phyloP scores from a whole-genome alignment of 164 flowering plant genomes.

The Litsea cubeba region DNA sequence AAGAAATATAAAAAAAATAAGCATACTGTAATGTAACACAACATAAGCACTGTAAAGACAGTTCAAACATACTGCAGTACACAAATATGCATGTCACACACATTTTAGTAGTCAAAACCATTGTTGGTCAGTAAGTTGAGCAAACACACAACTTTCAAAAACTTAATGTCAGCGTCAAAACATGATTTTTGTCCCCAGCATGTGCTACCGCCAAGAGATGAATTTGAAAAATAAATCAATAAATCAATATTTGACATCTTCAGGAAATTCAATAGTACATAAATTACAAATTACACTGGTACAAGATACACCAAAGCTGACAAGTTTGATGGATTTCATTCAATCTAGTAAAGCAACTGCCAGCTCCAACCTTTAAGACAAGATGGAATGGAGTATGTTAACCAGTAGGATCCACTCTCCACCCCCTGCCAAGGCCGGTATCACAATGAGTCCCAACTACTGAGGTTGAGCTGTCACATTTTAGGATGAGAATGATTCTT shows the following conservation, averaged over 20 bases:
- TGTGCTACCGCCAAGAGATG: constrained; percentile 8
- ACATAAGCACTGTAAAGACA: constrained; percentile 12
- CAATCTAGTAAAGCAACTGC: constrained; percentile 30
- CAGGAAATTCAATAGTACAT: constrained; percentile 57
- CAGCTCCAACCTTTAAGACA: constrained; percentile 23
- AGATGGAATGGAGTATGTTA: constrained; percentile 28
- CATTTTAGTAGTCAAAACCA: constrained; percentile 1
- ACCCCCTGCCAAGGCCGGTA: constrained; percentile 24
- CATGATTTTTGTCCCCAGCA: constrained; percentile 1
- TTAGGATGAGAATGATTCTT: constrained; percentile 24
- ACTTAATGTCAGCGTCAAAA: constrained; percentile 6
- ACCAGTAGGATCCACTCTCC: constrained; percentile 28
- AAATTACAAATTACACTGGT: constrained; percentile 46
- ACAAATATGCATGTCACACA: constrained; percentile 5
- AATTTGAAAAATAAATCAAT: constrained; percentile 46
- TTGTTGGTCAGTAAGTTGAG: constrained; percentile 4
- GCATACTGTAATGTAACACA: constrained; percentile 14
- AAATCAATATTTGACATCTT: constrained; percentile 52
- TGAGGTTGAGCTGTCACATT: constrained; percentile 21
- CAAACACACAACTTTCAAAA: constrained; percentile 5
- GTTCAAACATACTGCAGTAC: constrained; percentile 4
- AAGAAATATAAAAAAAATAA: not conserved
- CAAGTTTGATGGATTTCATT: constrained; percentile 34
- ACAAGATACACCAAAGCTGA: constrained; percentile 46
- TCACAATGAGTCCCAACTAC: constrained; percentile 20